phyloP scores from a whole-genome alignment of 176 grass and related monocot species.

The Zoysia pacifica region DNA sequence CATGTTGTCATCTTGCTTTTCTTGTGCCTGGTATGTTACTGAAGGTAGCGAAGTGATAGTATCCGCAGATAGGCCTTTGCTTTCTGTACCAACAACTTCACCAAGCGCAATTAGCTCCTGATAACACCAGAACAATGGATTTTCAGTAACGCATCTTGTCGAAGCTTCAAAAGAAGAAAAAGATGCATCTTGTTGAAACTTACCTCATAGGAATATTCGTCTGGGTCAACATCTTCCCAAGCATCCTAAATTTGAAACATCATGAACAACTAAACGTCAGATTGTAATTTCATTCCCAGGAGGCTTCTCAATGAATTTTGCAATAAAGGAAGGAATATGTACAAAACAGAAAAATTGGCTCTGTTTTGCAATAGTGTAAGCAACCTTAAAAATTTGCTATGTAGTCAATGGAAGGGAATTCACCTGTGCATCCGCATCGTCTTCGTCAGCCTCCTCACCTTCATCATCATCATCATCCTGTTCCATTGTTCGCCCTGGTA shows the following conservation, averaged over 20 bases:
- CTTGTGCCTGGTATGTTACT: conserved; percentile 66
- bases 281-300: neutral
- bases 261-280: conserved; percentile 15
- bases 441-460: conserved; percentile 38
- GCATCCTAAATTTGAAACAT: conserved; percentile 61
- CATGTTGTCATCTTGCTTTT: conserved; percentile 68
- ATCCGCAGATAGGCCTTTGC: conserved; percentile 71
- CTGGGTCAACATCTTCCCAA: conserved; percentile 94
- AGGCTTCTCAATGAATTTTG: neutral
- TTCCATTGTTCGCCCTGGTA: conserved; percentile 64
- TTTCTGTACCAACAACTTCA: conserved; percentile 86
- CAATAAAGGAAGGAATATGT: neutral
- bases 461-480: conserved; percentile 46
- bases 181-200: neutral
- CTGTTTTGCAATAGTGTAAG: neutral
- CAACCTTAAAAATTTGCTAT: neutral
- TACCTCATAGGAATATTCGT: conserved; percentile 93
- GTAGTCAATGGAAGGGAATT: neutral
- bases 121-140: conserved; percentile 26
- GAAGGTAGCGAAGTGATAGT: conserved; percentile 75
- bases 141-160: neutral
- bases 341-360: conserved; percentile 24
- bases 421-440: conserved; percentile 59
- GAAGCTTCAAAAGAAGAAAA: neutral
- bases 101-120: conserved; percentile 92